A percentile compares a stretch with the other conserved stretches of the same genome.
phyloP scores from a whole-genome alignment of 371 early-diverging fungal genomes.

The Mortierella sp. region DNA sequence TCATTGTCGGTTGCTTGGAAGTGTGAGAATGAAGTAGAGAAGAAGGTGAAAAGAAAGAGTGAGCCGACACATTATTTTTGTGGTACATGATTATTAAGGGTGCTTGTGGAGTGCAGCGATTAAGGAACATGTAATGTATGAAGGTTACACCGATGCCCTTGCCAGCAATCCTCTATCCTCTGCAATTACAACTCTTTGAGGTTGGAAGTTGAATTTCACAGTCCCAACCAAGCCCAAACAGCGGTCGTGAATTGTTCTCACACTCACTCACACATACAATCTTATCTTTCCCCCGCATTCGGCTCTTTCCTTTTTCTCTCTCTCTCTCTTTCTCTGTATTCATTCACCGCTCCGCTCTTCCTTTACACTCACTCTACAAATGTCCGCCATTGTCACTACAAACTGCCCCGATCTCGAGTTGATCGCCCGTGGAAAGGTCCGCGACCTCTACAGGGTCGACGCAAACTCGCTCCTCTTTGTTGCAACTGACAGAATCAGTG shows the following conservation, averaged over 20 bases:
- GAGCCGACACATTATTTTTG: too few species aligned
- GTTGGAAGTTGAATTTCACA: too few species aligned
- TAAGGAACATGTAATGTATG: too few species aligned
- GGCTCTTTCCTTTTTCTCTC: neutral
- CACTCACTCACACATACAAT: too few species aligned
- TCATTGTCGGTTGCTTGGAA: slow-evolving; percentile 38
- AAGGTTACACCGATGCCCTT: too few species aligned
- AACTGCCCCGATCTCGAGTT: slow-evolving; percentile 93
- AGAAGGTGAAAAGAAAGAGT: neutral
- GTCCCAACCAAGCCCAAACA: too few species aligned
- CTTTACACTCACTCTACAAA: slow-evolving; percentile 11
- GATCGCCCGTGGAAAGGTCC: slow-evolving; percentile 95
- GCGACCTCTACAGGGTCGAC: slow-evolving; percentile 96
- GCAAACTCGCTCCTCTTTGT: slow-evolving; percentile 91
- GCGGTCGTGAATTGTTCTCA: too few species aligned
- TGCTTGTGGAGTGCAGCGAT: too few species aligned
- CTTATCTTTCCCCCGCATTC: slow-evolving; percentile 3
- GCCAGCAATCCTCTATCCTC: too few species aligned
- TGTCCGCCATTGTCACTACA: slow-evolving; percentile 66
- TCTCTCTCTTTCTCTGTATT: neutral
- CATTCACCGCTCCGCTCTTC: neutral
- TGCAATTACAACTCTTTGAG: too few species aligned
- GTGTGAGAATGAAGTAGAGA: slow-evolving; percentile 21
- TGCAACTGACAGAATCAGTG: slow-evolving; percentile 97
- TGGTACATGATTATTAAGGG: neutral